Evolutionary conservation across 768 basidiomycete species (phyloP), one percentile per base, ranked within the genome.

Genomic region (Sarcomyxa edulis): DNA sequence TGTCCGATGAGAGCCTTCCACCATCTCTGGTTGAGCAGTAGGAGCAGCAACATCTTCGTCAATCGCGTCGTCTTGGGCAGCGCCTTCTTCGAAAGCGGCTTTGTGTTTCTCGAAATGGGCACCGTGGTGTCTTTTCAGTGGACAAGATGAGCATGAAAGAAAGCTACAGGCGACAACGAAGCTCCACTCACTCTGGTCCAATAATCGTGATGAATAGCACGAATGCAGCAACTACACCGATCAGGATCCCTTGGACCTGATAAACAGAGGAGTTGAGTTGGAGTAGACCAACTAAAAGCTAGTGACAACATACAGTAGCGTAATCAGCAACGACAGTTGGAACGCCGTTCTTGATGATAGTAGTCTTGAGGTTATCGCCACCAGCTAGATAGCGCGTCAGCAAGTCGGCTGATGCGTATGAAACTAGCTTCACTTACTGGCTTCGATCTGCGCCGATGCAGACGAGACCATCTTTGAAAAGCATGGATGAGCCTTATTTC

Each of bases 21-120:
- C n/a, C n/a, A n/a, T n/a, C n/a, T n/a, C n/a, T n/a, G n/a, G n/a
- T n/a, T n/a, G n/a, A n/a, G n/a, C n/a, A n/a, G n/a, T n/a, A n/a
- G n/a, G n/a, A 34, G 20, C 19, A 15, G 32, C 40, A 9, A 43
- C 56, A 5, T 60, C 58, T 7, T 55, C 54, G 15, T 53, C 56
- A 14, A 62, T 44, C 3, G 56, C 54, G 16, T 66, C 66, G 22
- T 77, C 79, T 23, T 68, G 64, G 16, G 58, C 68, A 21, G 75
- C 85, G 39, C 87, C 87, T 44, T 81, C 71, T 52, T 93, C 84
- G 60, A 84, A 85, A 1, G 88, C 91, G 2, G 80, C 57, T 58
- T 81, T 84, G 51, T 79, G 72, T 45, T 84, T 74, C 66, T 97
- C 93, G 52, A 95, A 97, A 61, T 85, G 87, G 7, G 77, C 68